A percentile compares a stretch with the other conserved stretches of the same genome.
These are phyloP conservation scores for Tinospora cordifolia DNA, from an alignment of 164 flowering plant genomes.

Conservation along the genomic window DNA sequence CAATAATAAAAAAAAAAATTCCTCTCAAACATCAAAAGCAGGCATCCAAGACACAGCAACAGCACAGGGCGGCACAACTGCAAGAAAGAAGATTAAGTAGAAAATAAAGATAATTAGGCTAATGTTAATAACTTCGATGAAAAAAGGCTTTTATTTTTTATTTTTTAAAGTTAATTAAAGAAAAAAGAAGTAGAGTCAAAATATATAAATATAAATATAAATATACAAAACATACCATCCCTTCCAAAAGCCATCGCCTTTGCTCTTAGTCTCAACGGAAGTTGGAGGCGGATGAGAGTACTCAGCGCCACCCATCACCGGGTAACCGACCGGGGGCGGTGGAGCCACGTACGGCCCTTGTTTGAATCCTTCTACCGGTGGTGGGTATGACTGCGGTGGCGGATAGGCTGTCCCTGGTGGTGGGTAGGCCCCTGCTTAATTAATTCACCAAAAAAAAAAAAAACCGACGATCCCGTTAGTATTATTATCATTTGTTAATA, in stretches of 20 bases:
- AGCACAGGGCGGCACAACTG: slow-evolving; percentile 31
- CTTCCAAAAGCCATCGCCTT: slow-evolving; percentile 15
- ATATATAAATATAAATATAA: background rate
- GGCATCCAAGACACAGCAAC: slow-evolving; percentile 27
- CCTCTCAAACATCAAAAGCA: slow-evolving; percentile 19
- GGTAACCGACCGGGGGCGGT: slow-evolving; percentile 12
- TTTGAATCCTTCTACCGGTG: background rate
- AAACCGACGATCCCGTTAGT: background rate
- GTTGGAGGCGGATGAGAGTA: background rate
- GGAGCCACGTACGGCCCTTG: slow-evolving; percentile 11
- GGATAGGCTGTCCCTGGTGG: slow-evolving; percentile 3
- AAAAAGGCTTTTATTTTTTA: too few relatives aligned
- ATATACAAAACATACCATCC: slow-evolving; percentile 12
- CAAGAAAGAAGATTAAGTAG: background rate
- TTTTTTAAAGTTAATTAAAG: background rate
- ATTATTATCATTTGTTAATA: background rate
- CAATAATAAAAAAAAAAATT: background rate
- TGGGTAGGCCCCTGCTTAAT: too few relatives aligned
- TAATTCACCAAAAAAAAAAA: background rate
- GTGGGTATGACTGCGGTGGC: slow-evolving; percentile 11
- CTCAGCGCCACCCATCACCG: background rate
- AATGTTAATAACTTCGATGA: background rate
- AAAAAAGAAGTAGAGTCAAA: background rate
- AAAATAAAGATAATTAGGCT: background rate
- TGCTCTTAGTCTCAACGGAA: slow-evolving; percentile 7